Base-by-base conservation (phyloP, 352 stramenopile species). In the Phytophthora quininea region DNA sequence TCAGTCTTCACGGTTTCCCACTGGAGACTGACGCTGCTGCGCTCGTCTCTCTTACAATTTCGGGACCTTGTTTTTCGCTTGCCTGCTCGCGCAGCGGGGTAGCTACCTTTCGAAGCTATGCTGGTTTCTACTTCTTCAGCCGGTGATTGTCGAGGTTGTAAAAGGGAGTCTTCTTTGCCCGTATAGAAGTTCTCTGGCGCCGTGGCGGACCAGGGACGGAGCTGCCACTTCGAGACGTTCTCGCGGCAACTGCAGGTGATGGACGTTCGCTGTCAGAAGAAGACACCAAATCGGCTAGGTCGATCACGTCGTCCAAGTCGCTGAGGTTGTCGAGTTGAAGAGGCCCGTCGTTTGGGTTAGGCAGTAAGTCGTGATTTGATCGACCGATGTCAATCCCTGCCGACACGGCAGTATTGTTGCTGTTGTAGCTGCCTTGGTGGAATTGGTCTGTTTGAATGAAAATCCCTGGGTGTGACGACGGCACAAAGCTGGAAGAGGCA, bases 251-350 rank as follows among this genome's bases (percentile, higher is more conserved):
- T 11, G 63, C 45, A 54, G 71, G 59, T 30, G 63, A 70, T 45
- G 67, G 67, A 14, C 63, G 67, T 33, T 84, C 71, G 8, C 33
- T 74, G n/a, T 85, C 80, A n/a, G n/a, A n/a, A 3, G 67, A 84
- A 4, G 76, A 76, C 29, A 88, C 65, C 24, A 88, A 62, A 30
- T 88, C 77, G n/a, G 77, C 75, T 1, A 88, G 71, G 48, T 88
- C 70, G 50, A 88, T 85, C 40, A 84, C 80, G 43, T 86, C 80
- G 42, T 81, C 75, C 58, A 86, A 76, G 58, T 88, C 77, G 35
- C 77, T 88, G 24, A 86, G 57, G 31, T 67, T 79, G 56, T 86
- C 77, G 15, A 86, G 64, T 43, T 81, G 73, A 15, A 84, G 57
- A 46, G 67, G 54, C 15, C 66, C 46, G 37, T 84, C 74, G 48